Conservation (phyloP, 495 filamentous ascomycete genomes). For the Arthonia radiata region DNA sequence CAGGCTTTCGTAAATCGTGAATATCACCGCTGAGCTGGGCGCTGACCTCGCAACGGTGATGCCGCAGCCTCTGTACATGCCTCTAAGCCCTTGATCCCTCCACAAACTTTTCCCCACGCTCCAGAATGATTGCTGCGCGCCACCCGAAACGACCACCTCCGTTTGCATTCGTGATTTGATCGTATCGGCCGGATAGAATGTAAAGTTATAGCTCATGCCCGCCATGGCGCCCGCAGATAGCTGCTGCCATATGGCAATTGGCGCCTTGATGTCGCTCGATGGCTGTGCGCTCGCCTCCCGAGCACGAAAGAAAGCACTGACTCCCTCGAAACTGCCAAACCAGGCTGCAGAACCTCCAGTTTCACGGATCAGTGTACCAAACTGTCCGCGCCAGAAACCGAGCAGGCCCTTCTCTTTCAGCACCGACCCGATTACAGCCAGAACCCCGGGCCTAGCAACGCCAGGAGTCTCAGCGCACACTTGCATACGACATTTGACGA, state of each 20-base stretch:
- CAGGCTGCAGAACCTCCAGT: constrained; percentile 82
- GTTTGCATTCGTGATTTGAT: constrained; percentile 96
- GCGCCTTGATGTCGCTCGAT: constrained; percentile 7
- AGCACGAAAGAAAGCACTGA: constrained; percentile 34
- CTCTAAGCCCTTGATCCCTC: constrained; percentile 54
- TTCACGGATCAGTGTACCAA: constrained; percentile 82
- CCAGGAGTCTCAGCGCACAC: constrained; percentile 16
- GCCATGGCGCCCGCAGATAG: constrained; percentile 72
- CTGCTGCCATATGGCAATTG: constrained; percentile 51
- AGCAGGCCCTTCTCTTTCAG: constrained; percentile 54
- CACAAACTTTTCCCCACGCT: constrained; percentile 44
- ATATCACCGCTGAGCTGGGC: constrained; percentile 92
- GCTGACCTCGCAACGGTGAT: constrained; percentile 73
- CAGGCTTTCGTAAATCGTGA: constrained; percentile 72
- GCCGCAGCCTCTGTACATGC: constrained; percentile 81
- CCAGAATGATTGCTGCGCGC: constrained; percentile 33
- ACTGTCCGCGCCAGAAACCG: constrained; percentile 88
- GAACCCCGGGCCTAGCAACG: constrained; percentile 23
- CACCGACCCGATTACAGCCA: constrained; percentile 44
- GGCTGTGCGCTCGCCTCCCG: constrained; percentile 1
- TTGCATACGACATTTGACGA: constrained; percentile 98
- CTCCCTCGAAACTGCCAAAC: constrained; percentile 84
- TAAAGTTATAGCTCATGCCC: constrained; percentile 82
- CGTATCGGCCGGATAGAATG: constrained; percentile 92
- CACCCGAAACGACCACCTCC: constrained; percentile 29